Evolutionary conservation across 1,139 yeast genomes (phyloP).

Genomic region (Yamadazyma atmosphaerica): DNA sequence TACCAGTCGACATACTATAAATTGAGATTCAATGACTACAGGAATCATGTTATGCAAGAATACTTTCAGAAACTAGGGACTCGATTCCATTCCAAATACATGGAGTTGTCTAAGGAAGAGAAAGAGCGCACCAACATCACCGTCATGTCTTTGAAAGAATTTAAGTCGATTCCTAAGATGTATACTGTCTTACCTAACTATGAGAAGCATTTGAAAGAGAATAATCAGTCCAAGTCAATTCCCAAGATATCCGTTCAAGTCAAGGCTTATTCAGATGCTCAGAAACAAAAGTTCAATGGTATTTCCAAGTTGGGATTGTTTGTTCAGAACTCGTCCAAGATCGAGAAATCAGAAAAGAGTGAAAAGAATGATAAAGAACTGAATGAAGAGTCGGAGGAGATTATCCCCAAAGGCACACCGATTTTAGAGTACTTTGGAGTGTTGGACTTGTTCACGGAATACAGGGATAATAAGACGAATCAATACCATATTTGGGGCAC

Average conservation of each 20-base stretch:
- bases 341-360: conserved; percentile 19
- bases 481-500: conserved; percentile 84
- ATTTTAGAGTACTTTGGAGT: conserved; percentile 76
- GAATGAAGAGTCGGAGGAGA: conserved; percentile 14
- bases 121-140: conserved; percentile 17
- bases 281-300: conserved; percentile 69
- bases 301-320: conserved; percentile 69
- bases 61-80: conserved; percentile 24
- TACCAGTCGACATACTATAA: conserved; percentile 54
- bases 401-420: conserved; percentile 50
- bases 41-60: conserved; percentile 35
- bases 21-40: conserved; percentile 48
- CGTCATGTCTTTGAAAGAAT: conserved; percentile 27
- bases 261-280: conserved; percentile 52
- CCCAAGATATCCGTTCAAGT: conserved; percentile 36
- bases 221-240: conserved; percentile 22
- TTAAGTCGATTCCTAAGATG: conserved; percentile 31
- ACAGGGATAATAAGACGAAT: conserved; percentile 64
- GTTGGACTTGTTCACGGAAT: conserved; percentile 60
- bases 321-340: conserved; percentile 20
- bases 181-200: conserved; percentile 34
- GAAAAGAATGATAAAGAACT: conserved; percentile 7
- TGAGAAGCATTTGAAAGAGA: conserved; percentile 28
- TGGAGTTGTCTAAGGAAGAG: conserved; percentile 12
- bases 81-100: conserved; percentile 16